Evolutionary conservation across 345 rosid species (phyloP), one percentile per base, ranked within the genome.

Genomic region (Sisymbrium irio): DNA sequence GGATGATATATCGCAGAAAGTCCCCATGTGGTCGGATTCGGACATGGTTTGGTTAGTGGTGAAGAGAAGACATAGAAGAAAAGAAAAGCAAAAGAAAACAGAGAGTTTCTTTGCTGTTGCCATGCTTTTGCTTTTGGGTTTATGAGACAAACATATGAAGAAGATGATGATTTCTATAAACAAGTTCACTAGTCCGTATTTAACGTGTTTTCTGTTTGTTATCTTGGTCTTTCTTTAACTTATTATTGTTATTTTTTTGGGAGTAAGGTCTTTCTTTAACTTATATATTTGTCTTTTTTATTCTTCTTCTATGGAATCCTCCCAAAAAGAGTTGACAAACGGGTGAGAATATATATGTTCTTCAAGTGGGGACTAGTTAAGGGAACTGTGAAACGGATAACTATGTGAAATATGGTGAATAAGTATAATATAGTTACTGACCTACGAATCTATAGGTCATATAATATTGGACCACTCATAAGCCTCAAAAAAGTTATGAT

Each of bases 1-100:
- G 6, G 77, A 45, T 55, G 72, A 33, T 1, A 27, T 7, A 17
- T 4, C 25, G 60, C 72, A 74, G 72, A 74, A 55, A 22, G 77
- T 74, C 0, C 9, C 41, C 60, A 74, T 15, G 60, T 35, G 72
- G 6, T 36, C 42, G 33, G 77, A 56, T 32, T 54, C 13, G 17
- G 77, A 54, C 4, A 46, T 17, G 1, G 59, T 14, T 65, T 35
- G 66, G 39, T 42, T 73, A 7, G 14, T 54, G n/a, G 32, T 20
- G 57, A 73, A 42, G 19, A 63, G 12, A 2, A 72, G 69, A 41
- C n/a, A 72, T 9, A 71, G 47, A 40, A 49, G 4, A 58, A 19
- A 33, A 59, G 37, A 46, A 11, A 59, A 35, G 28, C 3, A 47
- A 9, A 71, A 62, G 62, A 73, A n/a, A 54, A 0, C 10, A 63